Evolutionary conservation across 306 rosid genomes (phyloP).

Genomic region (Canavalia gladiata): DNA sequence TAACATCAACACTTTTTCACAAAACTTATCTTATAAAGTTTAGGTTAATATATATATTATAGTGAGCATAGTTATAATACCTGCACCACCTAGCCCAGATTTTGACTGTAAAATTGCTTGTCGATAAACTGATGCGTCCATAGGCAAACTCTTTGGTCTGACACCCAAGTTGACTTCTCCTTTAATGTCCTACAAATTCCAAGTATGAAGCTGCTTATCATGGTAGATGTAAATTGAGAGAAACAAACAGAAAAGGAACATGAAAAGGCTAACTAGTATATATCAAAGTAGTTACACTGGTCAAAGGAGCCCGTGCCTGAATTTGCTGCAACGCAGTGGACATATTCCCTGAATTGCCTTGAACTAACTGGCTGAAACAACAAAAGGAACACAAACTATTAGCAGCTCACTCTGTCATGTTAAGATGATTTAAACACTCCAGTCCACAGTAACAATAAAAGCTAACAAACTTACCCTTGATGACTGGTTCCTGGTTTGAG

Average conservation of each 20-base stretch:
- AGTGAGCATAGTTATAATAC: constrained; percentile 45
- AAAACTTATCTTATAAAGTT: too few species aligned
- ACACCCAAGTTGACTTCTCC: constrained; percentile 70
- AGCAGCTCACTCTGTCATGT: constrained; percentile 29
- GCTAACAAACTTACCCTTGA: constrained; percentile 68
- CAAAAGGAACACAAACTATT: constrained; percentile 40
- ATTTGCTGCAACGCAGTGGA: constrained; percentile 81
- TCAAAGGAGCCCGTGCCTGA: constrained; percentile 69
- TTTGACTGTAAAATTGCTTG: constrained; percentile 83
- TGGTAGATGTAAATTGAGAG: constrained; percentile 17
- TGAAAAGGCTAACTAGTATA: constrained; percentile 36
- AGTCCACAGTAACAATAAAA: constrained; percentile 16
- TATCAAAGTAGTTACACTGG: constrained; percentile 63
- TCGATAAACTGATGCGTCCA: constrained; percentile 83
- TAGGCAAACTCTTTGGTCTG: constrained; percentile 70
- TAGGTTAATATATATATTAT: too few species aligned
- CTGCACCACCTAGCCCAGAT: constrained; percentile 77
- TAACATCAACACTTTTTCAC: too few species aligned
- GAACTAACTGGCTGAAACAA: constrained; percentile 76
- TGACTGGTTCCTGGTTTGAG: constrained; percentile 77
- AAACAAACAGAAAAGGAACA: constrained; percentile 18
- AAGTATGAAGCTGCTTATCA: constrained; percentile 51
- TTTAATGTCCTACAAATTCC: constrained; percentile 75
- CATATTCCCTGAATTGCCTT: constrained; percentile 78
- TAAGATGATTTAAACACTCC: constrained; percentile 37